These are phyloP conservation scores for Salix suchowensis DNA, from an alignment of 345 rosid species.

Conservation along the genomic window DNA sequence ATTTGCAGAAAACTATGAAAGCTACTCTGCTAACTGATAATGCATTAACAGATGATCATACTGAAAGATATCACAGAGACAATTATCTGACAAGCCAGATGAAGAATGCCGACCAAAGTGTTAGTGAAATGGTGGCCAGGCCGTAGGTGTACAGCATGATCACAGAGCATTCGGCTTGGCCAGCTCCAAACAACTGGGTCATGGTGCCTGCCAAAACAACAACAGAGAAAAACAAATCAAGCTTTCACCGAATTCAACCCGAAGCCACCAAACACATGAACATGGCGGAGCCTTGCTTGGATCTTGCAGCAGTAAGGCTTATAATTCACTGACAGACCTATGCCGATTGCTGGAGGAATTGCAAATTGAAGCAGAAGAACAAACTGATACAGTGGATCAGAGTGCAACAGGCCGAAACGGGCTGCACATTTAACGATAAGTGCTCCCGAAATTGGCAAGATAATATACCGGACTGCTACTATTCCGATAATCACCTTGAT, in stretches of 20 bases:
- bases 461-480: slow-evolving; percentile 14
- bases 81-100: slow-evolving; percentile 27
- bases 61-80: neutral
- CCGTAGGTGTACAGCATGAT: slow-evolving; percentile 36
- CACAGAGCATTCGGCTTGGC: slow-evolving; percentile 37
- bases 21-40: neutral
- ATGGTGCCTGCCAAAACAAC: slow-evolving; percentile 28
- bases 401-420: slow-evolving; percentile 19
- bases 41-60: neutral
- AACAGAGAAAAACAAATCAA: neutral
- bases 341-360: slow-evolving; percentile 50
- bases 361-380: slow-evolving; percentile 44
- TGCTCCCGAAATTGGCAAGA: slow-evolving; percentile 25
- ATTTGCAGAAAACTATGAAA: neutral
- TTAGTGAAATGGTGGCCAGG: slow-evolving; percentile 25
- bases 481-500: slow-evolving; percentile 13
- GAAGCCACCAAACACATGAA: neutral
- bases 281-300: neutral
- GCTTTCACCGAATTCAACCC: neutral
- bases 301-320: neutral
- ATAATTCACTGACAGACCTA: slow-evolving; percentile 20
- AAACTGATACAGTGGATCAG: slow-evolving; percentile 37
- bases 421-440: slow-evolving; percentile 23
- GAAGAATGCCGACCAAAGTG: slow-evolving; percentile 40
- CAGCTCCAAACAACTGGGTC: slow-evolving; percentile 34